Evolutionary conservation across 345 rosid species (phyloP).

Genomic region (Syzygium jambos): DNA sequence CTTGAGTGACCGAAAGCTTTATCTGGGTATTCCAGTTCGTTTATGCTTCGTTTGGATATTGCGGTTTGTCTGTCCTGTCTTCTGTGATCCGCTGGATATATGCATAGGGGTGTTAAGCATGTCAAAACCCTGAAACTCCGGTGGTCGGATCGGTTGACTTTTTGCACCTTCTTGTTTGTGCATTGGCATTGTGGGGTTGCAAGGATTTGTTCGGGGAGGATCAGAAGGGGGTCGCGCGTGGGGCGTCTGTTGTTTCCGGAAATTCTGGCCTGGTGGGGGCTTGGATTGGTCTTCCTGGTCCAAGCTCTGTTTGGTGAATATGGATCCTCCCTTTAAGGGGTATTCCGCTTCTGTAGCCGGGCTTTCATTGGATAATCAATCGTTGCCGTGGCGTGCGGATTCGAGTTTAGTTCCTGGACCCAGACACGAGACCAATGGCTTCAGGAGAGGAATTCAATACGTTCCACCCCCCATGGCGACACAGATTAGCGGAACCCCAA

Average conservation of each 20-base stretch:
- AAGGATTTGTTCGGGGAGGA: neutral
- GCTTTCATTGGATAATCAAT: slow-evolving; percentile 27
- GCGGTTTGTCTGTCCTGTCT: neutral
- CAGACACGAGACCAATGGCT: slow-evolving; percentile 12
- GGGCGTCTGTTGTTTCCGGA: neutral
- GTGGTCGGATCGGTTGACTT: neutral
- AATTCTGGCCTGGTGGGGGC: neutral
- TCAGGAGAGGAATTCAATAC: slow-evolving; percentile 21
- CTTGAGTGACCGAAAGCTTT: neutral
- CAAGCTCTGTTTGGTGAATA: slow-evolving; percentile 3
- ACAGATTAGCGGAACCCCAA: neutral
- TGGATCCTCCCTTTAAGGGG: slow-evolving; percentile 45
- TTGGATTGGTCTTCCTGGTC: neutral
- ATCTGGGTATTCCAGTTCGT: neutral
- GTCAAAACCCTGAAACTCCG: neutral
- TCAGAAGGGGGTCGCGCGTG: neutral
- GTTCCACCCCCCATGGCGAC: slow-evolving; percentile 10
- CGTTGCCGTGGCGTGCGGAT: slow-evolving; percentile 23
- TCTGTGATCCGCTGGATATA: neutral
- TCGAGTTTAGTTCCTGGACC: slow-evolving; percentile 29
- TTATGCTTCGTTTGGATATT: neutral
- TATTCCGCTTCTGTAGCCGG: slow-evolving; percentile 26
- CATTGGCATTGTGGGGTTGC: neutral
- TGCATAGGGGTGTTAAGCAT: neutral
- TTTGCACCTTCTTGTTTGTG: neutral